Evolutionary conservation across 2,329 filamentous ascomycete genomes (phyloP).

Genomic region (Hypoxylon sp.): DNA sequence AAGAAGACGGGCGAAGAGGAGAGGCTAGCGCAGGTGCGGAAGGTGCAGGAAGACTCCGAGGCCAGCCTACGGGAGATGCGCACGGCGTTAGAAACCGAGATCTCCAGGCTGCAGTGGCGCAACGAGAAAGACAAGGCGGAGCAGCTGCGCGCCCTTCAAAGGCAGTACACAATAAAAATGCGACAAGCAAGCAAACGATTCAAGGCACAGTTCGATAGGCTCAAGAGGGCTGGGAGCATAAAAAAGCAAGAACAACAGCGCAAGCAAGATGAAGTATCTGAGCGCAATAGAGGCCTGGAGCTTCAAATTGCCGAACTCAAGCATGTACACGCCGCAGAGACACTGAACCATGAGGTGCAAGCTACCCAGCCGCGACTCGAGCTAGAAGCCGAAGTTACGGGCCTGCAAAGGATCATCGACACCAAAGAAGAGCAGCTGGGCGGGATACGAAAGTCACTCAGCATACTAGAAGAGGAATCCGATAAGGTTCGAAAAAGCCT

Average conservation of each 20-base stretch:
- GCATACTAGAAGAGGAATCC: not conserved
- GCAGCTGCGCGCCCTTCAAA: not conserved
- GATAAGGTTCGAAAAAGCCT: not conserved
- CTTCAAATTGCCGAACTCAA: constrained; percentile 1
- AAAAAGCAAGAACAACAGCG: not conserved
- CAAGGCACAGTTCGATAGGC: not conserved
- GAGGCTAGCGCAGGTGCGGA: not conserved
- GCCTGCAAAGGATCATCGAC: not conserved
- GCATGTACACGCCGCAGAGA: not conserved
- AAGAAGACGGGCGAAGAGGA: not conserved
- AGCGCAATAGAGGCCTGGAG: not conserved
- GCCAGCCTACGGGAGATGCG: constrained; percentile 5
- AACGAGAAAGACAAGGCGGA: constrained; percentile 1
- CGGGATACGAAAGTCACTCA: not conserved
- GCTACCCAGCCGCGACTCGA: not conserved
- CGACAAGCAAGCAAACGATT: not conserved
- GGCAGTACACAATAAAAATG: not conserved
- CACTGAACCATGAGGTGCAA: not conserved
- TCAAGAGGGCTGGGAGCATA: not conserved
- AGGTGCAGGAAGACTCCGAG: constrained; percentile 1
- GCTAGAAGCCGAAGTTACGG: not conserved
- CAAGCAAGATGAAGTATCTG: not conserved
- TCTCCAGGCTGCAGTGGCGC: constrained; percentile 9
- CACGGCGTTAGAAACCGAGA: constrained; percentile 9
- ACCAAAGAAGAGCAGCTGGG: not conserved